phyloP scores from a whole-genome alignment of 2,329 filamentous ascomycete species.

The Acephala macrosclerotiorum region DNA sequence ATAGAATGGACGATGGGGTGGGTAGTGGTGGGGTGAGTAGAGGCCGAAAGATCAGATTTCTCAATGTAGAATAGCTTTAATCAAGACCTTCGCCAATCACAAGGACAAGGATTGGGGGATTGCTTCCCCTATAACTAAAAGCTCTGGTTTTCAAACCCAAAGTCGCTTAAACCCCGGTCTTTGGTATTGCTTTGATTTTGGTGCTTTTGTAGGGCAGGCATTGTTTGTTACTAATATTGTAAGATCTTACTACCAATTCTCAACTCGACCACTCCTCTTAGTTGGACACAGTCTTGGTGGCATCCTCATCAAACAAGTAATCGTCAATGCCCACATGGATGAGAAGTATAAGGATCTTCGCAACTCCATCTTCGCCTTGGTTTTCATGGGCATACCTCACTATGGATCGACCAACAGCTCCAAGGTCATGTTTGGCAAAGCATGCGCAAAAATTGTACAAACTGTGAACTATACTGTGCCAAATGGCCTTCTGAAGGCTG shows the following conservation, averaged over 20 bases:
- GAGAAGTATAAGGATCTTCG: background rate
- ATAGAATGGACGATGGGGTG: too few species aligned
- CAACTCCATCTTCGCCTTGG: constrained; percentile 1
- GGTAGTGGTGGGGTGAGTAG: too few species aligned
- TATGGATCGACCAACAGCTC: background rate
- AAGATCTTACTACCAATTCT: background rate
- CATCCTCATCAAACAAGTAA: constrained; percentile 35
- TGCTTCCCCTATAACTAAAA: too few species aligned
- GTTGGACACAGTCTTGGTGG: constrained; percentile 37
- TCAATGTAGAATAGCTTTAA: too few species aligned
- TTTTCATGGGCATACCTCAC: constrained; percentile 11
- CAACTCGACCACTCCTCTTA: constrained; percentile 15
- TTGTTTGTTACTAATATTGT: too few species aligned
- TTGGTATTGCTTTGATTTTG: too few species aligned
- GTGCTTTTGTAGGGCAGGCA: too few species aligned
- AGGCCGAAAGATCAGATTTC: too few species aligned
- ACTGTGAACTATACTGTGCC: background rate
- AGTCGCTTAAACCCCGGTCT: too few species aligned
- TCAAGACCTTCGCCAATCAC: too few species aligned
- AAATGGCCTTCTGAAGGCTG: background rate
- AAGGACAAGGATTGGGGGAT: too few species aligned
- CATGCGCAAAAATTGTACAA: background rate
- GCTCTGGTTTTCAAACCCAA: too few species aligned
- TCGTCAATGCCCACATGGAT: constrained; percentile 10
- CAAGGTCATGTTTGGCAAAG: background rate